Evolutionary conservation across 306 rosid genomes (phyloP).

Genomic region (Vachellia collinsii): DNA sequence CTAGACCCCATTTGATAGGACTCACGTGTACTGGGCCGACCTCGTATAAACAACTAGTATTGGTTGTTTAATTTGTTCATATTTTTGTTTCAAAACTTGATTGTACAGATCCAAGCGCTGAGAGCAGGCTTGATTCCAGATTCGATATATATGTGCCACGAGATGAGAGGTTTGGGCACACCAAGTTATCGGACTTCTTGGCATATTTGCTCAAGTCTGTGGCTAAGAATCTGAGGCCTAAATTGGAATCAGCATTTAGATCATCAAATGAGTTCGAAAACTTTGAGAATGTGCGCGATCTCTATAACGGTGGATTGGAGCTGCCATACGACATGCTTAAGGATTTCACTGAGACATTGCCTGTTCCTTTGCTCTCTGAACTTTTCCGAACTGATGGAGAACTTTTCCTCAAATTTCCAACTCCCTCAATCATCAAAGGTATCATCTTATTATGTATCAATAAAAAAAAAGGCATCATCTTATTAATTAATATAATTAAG

Average conservation of each 20-base stretch:
- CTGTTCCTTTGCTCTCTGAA: conserved; percentile 52
- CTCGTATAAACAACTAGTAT: too few relatives aligned
- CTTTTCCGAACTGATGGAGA: conserved; percentile 64
- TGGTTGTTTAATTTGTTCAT: too few relatives aligned
- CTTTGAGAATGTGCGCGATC: conserved; percentile 53
- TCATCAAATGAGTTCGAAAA: conserved; percentile 51
- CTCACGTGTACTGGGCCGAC: too few relatives aligned
- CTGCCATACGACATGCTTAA: conserved; percentile 47
- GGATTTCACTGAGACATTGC: conserved; percentile 37
- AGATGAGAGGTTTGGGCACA: conserved; percentile 65
- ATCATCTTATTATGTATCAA: neutral
- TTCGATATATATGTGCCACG: conserved; percentile 51
- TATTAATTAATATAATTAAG: too few relatives aligned
- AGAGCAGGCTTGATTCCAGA: conserved; percentile 40
- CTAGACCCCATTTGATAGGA: too few relatives aligned
- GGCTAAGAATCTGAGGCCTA: conserved; percentile 51
- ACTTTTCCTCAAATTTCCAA: conserved; percentile 50
- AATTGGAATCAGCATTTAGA: conserved; percentile 40
- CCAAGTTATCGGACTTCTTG: conserved; percentile 60
- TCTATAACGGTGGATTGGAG: conserved; percentile 64
- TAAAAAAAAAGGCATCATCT: conserved; percentile 50
- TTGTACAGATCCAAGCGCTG: conserved; percentile 51
- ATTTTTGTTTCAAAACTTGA: too few relatives aligned
- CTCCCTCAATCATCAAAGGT: conserved; percentile 70
- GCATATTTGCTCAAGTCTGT: conserved; percentile 60